These are phyloP conservation scores for Cucumis hystrix DNA, from an alignment of 306 rosid species.

Conservation along the genomic window DNA sequence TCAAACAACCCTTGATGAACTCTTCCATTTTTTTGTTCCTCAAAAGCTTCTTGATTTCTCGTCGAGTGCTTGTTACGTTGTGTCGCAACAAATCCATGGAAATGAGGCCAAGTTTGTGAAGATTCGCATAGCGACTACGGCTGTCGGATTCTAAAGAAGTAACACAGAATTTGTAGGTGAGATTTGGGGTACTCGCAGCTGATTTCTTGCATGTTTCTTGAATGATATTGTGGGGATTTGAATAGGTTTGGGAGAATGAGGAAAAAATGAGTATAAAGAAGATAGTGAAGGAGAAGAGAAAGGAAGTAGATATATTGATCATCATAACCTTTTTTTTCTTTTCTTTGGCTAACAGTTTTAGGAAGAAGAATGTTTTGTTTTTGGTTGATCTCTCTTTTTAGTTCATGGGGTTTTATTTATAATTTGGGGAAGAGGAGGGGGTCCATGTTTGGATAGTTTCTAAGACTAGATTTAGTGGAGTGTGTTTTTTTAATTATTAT, in stretches of 20 bases:
- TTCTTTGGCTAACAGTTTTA: background rate
- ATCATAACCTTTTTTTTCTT: too few relatives aligned
- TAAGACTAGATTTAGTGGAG: background rate
- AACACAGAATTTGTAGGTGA: slow-evolving; percentile 47
- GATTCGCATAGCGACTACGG: slow-evolving; percentile 12
- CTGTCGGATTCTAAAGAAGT: slow-evolving; percentile 32
- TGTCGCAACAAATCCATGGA: slow-evolving; percentile 30
- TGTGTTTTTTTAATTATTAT: background rate
- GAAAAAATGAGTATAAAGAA: slow-evolving; percentile 9
- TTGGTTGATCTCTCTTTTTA: background rate
- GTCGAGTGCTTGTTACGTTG: slow-evolving; percentile 33
- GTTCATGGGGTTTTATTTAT: background rate
- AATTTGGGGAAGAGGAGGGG: background rate
- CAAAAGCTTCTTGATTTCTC: slow-evolving; percentile 23
- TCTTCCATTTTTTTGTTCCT: slow-evolving; percentile 17
- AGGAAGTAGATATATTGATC: slow-evolving; percentile 5
- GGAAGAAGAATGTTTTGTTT: background rate
- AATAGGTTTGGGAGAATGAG: background rate
- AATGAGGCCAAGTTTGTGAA: slow-evolving; percentile 36
- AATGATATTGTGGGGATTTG: slow-evolving; percentile 19
- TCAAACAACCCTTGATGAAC: slow-evolving; percentile 20
- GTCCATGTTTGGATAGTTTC: slow-evolving; percentile 2
- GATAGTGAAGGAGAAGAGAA: slow-evolving; percentile 4
- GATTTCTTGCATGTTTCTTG: slow-evolving; percentile 44
- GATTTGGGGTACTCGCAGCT: slow-evolving; percentile 39